phyloP scores from a whole-genome alignment of 176 grass and related monocot genomes.

The Bolboschoenus planiculmis region DNA sequence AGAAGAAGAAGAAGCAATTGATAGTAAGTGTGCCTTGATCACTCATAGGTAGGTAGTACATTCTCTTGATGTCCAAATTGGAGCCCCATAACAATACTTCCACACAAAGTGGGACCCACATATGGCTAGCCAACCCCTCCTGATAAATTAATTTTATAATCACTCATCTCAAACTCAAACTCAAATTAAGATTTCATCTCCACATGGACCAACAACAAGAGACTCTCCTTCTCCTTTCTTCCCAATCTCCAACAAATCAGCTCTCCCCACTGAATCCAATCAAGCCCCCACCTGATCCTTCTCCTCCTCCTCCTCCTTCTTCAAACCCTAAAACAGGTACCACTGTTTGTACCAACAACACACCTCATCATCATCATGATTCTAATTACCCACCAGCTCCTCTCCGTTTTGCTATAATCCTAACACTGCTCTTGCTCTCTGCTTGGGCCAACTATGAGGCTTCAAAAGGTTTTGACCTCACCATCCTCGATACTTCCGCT shows the following conservation, averaged over 20 bases:
- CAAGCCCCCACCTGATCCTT: not conserved
- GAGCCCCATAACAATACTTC: not conserved
- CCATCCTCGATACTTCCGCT: not conserved
- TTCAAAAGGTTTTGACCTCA: constrained; percentile 27
- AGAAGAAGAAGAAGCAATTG: no score
- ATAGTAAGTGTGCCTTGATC: no score
- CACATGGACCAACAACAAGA: constrained; percentile 18
- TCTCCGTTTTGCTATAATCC: not conserved
- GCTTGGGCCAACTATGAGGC: constrained; percentile 40
- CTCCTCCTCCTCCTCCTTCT: not conserved
- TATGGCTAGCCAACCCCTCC: not conserved
- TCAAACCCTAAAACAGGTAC: not conserved
- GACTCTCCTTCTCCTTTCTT: constrained; percentile 5
- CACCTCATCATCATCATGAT: not conserved
- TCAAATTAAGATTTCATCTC: not conserved
- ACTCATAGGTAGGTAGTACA: no score
- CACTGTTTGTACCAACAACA: not conserved
- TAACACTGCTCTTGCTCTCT: constrained; percentile 20
- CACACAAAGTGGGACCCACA: not conserved
- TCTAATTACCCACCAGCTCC: not conserved
- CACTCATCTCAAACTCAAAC: not conserved
- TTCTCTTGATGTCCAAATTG: not conserved
- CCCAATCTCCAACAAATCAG: not conserved
- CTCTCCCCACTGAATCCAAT: not conserved
- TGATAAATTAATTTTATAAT: constrained; percentile 1